A percentile compares a stretch with the other conserved stretches of the same genome.
These are phyloP conservation scores for Neurospora intermedia DNA, from an alignment of 495 filamentous ascomycete species.

Conservation along the genomic window DNA sequence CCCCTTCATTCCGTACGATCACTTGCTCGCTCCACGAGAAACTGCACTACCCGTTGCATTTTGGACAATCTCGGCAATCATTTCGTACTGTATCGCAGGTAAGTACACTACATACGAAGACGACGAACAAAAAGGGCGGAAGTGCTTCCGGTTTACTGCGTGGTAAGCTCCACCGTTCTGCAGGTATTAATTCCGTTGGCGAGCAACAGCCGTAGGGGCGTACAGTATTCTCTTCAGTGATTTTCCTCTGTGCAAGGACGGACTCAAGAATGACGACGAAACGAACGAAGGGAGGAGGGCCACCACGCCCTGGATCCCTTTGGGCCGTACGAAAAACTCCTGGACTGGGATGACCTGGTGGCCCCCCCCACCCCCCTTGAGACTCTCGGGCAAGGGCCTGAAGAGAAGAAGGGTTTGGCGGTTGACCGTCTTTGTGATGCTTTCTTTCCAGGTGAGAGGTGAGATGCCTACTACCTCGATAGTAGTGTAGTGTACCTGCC, in stretches of 20 bases:
- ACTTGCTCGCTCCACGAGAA: background rate
- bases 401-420: background rate
- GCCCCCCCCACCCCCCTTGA: background rate
- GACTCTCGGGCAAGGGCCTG: background rate
- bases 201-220: background rate
- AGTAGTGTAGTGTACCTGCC: too few relatives aligned
- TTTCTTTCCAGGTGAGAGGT: background rate
- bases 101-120: background rate
- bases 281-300: background rate
- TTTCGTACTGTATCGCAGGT: background rate
- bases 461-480: background rate
- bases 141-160: background rate
- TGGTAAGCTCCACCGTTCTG: background rate
- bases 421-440: background rate
- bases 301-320: background rate
- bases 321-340: background rate
- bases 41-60: background rate
- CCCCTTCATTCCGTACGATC: background rate
- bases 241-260: background rate
- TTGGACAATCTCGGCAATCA: background rate
- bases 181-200: background rate
- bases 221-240: background rate
- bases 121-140: background rate
- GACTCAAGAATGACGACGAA: background rate
- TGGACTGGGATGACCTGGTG: background rate